These are phyloP conservation scores for Rhododendron kiyosumense DNA, from an alignment of 148 eudicot species.

Conservation along the genomic window DNA sequence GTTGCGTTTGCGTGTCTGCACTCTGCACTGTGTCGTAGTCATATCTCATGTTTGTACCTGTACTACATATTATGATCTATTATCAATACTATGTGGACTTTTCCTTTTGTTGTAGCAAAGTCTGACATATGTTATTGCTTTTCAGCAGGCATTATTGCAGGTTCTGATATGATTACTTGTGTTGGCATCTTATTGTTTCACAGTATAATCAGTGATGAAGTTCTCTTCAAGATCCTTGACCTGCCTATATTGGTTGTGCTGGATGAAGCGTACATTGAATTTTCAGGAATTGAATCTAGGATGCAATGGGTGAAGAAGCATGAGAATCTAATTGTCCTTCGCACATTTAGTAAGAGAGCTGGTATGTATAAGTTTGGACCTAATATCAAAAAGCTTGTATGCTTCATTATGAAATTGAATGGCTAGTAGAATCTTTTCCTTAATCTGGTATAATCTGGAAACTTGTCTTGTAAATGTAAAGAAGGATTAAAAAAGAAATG, in stretches of 20 bases:
- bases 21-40: neutral
- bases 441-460: neutral
- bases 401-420: neutral
- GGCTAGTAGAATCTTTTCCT: neutral
- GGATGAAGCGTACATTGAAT: conserved; percentile 97
- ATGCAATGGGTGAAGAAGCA: conserved; percentile 94
- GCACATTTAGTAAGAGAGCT: conserved; percentile 95
- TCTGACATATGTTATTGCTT: neutral
- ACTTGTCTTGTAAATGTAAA: neutral
- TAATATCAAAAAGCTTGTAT: neutral
- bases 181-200: conserved; percentile 9
- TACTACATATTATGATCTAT: neutral
- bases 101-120: neutral
- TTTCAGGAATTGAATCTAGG: conserved; percentile 74
- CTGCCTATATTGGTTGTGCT: conserved; percentile 80
- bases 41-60: neutral
- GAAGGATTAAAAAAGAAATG: neutral
- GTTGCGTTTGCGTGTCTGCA: neutral
- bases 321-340: conserved; percentile 89
- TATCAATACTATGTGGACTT: neutral
- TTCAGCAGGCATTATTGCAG: neutral
- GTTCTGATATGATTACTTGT: neutral
- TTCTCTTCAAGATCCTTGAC: conserved; percentile 62
- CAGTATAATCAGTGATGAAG: conserved; percentile 81
- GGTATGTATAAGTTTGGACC: conserved; percentile 37